phyloP scores from a whole-genome alignment of 1,139 yeast genomes.

The Lodderomyces margitis region DNA sequence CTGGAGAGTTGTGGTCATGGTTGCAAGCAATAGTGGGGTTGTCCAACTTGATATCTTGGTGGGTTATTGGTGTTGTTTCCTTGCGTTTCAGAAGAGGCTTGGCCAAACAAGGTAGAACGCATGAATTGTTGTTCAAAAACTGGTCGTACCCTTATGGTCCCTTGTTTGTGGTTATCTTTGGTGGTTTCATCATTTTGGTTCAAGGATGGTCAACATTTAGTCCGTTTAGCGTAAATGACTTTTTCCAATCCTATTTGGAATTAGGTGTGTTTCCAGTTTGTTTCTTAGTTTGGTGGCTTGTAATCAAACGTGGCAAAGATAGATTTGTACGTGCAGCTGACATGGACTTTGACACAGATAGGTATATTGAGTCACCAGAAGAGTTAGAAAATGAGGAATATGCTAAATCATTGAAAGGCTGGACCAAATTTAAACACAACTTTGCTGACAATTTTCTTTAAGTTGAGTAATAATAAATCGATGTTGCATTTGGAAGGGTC shows the following conservation, averaged over 20 bases:
- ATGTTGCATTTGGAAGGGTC: background rate
- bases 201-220: conserved; percentile 55
- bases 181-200: conserved; percentile 35
- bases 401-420: conserved; percentile 43
- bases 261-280: conserved; percentile 38
- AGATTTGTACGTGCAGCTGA: conserved; percentile 46
- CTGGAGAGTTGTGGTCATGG: conserved; percentile 47
- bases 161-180: conserved; percentile 35
- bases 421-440: conserved; percentile 39
- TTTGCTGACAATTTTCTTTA: conserved; percentile 29
- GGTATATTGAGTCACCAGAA: conserved; percentile 51
- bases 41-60: conserved; percentile 44
- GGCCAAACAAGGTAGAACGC: conserved; percentile 33
- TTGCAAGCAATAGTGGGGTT: conserved; percentile 44
- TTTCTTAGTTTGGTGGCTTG: conserved; percentile 47
- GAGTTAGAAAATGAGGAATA: conserved; percentile 42
- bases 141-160: conserved; percentile 47
- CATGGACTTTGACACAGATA: conserved; percentile 64
- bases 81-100: conserved; percentile 42
- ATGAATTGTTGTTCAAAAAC: conserved; percentile 34
- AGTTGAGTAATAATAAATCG: background rate
- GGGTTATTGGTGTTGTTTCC: conserved; percentile 39
- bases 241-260: conserved; percentile 40
- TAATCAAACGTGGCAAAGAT: conserved; percentile 44
- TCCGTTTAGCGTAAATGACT: conserved; percentile 39